Evolutionary conservation across 352 stramenopile genomes (phyloP), one percentile per base, ranked within the genome.

Genomic region (Phytophthora palmivora): DNA sequence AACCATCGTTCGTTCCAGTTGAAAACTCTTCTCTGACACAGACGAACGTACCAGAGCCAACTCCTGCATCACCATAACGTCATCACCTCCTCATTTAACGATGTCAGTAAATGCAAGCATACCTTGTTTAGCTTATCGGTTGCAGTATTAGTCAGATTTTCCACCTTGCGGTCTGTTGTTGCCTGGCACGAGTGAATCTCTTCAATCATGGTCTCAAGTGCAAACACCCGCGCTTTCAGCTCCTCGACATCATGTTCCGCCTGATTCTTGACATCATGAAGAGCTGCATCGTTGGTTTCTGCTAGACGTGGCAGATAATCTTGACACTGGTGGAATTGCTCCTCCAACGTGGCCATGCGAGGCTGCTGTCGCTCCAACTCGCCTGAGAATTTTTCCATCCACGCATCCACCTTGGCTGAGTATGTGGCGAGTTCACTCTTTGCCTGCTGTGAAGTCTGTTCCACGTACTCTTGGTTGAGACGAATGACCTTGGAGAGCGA

Each of bases 391-490:
- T 88, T 88, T n/a, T 88, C 76, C 58, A 88, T 88, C 76, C 81
- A 90, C n/a, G 69, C 63, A 22, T 88, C 72, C 28, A 76, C 67
- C 18, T 80, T 82, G 15, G 44, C 63, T 21, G 78, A 52, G 28
- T 88, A 58, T 32, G 38, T 42, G n/a, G 58, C 63, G 1, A 84
- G 47, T 24, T 87, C 75, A 1, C 37, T 56, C 7, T 73, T 62
- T 26, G 55, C 42, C 49, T 91, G 80, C 37, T 82, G 75, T 4
- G 53, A 47, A 1, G 50, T 83, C 28, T 91, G 82, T 39, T 89
- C 84, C 15, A 87, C 67, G 62, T 86, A 87, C 50, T 93, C 79
- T 37, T 93, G 84, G 44, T 89, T 87, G 37, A 91, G 67, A 0
- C 79, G 73, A 24, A 89, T 74, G 8, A 93, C 75, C 37, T 89